Base-by-base conservation (phyloP, 2,329 filamentous ascomycete genomes). In the Colletotrichum navitas region DNA sequence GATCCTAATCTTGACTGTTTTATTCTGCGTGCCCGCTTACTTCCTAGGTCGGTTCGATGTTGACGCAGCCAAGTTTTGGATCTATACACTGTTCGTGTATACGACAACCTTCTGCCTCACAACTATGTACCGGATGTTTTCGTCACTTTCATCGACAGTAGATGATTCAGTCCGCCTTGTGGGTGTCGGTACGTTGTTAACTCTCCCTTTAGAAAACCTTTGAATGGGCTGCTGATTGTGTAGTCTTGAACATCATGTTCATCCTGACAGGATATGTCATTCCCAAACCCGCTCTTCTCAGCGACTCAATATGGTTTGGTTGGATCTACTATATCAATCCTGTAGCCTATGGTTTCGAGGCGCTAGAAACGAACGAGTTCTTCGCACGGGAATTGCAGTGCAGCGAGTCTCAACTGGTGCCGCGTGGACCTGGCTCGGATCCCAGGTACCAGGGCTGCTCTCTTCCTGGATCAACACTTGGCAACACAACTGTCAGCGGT, bases 261-360 rank as follows among this genome's bases (percentile, higher is more conserved):
- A 89, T 93, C 32, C 93, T 90, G 76, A 92, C 91, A 0, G 91
- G 91, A 0, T 93, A 92, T 76, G 83, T 89, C 2, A 88, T 92
- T 41, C 87, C 88, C 0, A 86, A 87, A 24, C 83, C 84, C 0
- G 83, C 89, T 24, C 88, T 89, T 74, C 79, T 88, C 73, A 81
- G 84, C 49, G 81, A 86, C 71, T 85, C 93, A 77, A 93, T 91
- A 82, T 93, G 91, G 91, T 88, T 92, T 47, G 85, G 88, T 5
- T 92, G 91, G 90, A 86, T 93, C 41, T 87, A 87, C 58, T 92
- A 87, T 81, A 82, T 92, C 24, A 92, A 93, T 67, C 91, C 91
- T 0, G 80, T 93, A 3, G 85, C 85, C 32, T 93, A 92, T 77
- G 86, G 87, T 3, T 93, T 90, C 63, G 91, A 93, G 76, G 85